A percentile compares a stretch with the other conserved stretches of the same genome.
Evolutionary conservation across 306 rosid genomes (phyloP).

Genomic region (Dalbergia cultrata): DNA sequence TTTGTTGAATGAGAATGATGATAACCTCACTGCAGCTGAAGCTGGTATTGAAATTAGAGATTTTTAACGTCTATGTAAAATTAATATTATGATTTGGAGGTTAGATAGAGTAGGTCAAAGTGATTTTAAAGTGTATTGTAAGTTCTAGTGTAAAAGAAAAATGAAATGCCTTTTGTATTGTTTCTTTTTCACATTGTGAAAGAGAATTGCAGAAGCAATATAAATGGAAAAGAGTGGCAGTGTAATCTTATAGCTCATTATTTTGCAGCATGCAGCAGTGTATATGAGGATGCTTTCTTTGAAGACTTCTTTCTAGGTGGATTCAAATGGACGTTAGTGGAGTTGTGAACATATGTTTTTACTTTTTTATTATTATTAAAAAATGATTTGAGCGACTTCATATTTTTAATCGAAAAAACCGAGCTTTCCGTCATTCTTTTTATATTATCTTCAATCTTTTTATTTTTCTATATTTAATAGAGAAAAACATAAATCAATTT

Average conservation of each 20-base stretch:
- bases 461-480: too few relatives aligned
- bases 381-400: neutral
- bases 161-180: slow-evolving; percentile 27
- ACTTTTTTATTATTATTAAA: neutral
- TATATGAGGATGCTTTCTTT: slow-evolving; percentile 8
- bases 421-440: neutral
- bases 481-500: too few relatives aligned
- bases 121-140: slow-evolving; percentile 29
- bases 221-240: slow-evolving; percentile 31
- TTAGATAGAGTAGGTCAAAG: slow-evolving; percentile 19
- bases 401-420: neutral
- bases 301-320: neutral
- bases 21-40: slow-evolving; percentile 87
- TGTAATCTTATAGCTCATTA: slow-evolving; percentile 39
- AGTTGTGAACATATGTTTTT: neutral
- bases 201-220: slow-evolving; percentile 30
- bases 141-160: slow-evolving; percentile 32
- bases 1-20: slow-evolving; percentile 80
- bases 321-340: neutral
- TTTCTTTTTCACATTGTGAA: neutral
- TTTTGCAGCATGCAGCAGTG: slow-evolving; percentile 35
- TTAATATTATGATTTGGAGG: slow-evolving; percentile 27
- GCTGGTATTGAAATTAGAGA: slow-evolving; percentile 78
- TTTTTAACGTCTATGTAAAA: slow-evolving; percentile 49
- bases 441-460: neutral